Percentiles rank a stretch among this genome's conserved stretches.
phyloP scores from a whole-genome alignment of 129 eudicot species.

The Calendula officinalis region DNA sequence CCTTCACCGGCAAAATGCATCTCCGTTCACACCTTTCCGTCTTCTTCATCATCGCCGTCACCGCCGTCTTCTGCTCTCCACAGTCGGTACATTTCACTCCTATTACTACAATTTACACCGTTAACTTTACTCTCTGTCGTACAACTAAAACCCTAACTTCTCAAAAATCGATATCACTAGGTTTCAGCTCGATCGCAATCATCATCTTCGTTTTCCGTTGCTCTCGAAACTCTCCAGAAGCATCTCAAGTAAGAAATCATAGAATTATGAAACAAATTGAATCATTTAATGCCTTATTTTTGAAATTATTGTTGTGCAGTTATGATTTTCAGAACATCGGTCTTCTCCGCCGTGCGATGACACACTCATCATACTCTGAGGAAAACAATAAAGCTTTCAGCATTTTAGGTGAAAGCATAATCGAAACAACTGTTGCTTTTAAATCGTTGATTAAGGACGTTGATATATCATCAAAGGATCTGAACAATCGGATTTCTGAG shows the following conservation, averaged over 20 bases:
- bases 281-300: too few species aligned
- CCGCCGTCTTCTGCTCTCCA: slow-evolving; percentile 24
- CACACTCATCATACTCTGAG: slow-evolving; percentile 75
- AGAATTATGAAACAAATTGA: too few species aligned
- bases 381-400: slow-evolving; percentile 81
- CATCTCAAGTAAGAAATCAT: slow-evolving; percentile 61
- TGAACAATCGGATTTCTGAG: slow-evolving; percentile 48
- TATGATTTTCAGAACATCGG: slow-evolving; percentile 54
- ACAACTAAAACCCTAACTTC: slow-evolving; percentile 33
- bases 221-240: slow-evolving; percentile 59
- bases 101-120: not conserved
- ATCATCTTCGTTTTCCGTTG: slow-evolving; percentile 52
- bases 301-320: slow-evolving; percentile 27
- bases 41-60: slow-evolving; percentile 25
- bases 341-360: slow-evolving; percentile 69
- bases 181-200: slow-evolving; percentile 24
- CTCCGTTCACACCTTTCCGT: slow-evolving; percentile 7
- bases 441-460: slow-evolving; percentile 39
- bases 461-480: slow-evolving; percentile 60
- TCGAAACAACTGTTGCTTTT: slow-evolving; percentile 50
- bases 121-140: not conserved
- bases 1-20: slow-evolving; percentile 25
- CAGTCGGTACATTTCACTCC: slow-evolving; percentile 26
- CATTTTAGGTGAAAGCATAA: slow-evolving; percentile 60
- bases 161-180: slow-evolving; percentile 15